These are phyloP conservation scores for Terana coerulea DNA, from an alignment of 768 basidiomycete genomes.

Conservation along the genomic window DNA sequence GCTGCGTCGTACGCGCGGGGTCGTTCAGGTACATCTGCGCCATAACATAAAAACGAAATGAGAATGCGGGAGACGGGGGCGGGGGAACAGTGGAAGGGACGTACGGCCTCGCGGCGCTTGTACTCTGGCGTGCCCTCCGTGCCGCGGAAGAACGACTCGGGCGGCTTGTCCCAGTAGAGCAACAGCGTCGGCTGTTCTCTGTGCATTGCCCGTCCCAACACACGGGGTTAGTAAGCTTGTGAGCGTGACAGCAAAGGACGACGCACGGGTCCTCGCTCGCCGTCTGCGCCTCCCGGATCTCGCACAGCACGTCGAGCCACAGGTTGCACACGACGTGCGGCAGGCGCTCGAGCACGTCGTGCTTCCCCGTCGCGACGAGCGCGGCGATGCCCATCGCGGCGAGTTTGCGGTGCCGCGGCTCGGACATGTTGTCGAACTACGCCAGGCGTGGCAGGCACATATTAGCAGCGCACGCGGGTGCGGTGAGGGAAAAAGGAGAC, in stretches of 20 bases:
- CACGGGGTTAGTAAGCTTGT: background rate
- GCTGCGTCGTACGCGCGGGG: constrained; percentile 60
- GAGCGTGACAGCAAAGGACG: too few relatives aligned
- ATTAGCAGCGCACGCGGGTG: background rate
- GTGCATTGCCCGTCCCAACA: background rate
- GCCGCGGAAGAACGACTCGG: constrained; percentile 54
- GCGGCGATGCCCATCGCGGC: constrained; percentile 77
- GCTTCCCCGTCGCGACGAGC: constrained; percentile 70
- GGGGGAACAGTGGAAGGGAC: constrained; percentile 15
- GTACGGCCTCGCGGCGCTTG: constrained; percentile 67
- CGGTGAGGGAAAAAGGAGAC: constrained; percentile 17
- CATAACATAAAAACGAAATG: background rate
- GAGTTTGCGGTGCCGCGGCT: constrained; percentile 80
- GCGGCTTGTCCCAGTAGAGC: constrained; percentile 71
- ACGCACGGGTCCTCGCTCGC: constrained; percentile 9
- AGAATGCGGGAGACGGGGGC: background rate
- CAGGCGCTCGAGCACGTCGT: constrained; percentile 68
- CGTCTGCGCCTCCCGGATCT: constrained; percentile 69
- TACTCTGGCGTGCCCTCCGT: constrained; percentile 73
- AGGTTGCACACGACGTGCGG: constrained; percentile 77
- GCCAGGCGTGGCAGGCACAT: constrained; percentile 2
- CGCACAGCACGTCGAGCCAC: constrained; percentile 87
- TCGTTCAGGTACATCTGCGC: constrained; percentile 68
- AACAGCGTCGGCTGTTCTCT: constrained; percentile 35
- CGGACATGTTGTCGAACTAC: constrained; percentile 90